These are phyloP conservation scores for Backusella tarrabulga DNA, from an alignment of 192 early-diverging fungal species.

Conservation along the genomic window DNA sequence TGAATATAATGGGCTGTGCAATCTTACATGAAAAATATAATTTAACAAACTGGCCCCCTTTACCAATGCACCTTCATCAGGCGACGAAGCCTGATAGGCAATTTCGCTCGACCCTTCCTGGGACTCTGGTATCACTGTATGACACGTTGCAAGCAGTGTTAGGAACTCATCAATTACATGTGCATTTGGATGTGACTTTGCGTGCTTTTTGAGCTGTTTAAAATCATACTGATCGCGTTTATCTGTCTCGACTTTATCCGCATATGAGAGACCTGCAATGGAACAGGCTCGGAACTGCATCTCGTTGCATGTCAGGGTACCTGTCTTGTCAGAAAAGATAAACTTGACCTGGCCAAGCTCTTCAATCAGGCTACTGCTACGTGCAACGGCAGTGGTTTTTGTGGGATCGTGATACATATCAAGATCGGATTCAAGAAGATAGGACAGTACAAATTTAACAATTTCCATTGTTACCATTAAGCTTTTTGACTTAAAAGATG, in stretches of 20 bases:
- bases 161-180: slow-evolving; percentile 86
- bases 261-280: slow-evolving; percentile 90
- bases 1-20: background rate
- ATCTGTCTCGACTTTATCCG: slow-evolving; percentile 87
- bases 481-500: slow-evolving; percentile 41
- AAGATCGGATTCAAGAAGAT: slow-evolving; percentile 87
- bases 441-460: slow-evolving; percentile 89
- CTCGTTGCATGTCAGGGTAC: slow-evolving; percentile 84
- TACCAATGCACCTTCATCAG: slow-evolving; percentile 95
- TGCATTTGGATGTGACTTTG: slow-evolving; percentile 56
- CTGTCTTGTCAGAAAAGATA: slow-evolving; percentile 97
- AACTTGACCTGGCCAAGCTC: slow-evolving; percentile 94
- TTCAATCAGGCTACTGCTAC: slow-evolving; percentile 92
- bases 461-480: slow-evolving; percentile 99
- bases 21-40: slow-evolving; percentile 59
- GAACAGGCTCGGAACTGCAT: slow-evolving; percentile 90
- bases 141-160: slow-evolving; percentile 87
- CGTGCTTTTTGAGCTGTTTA: slow-evolving; percentile 59
- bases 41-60: slow-evolving; percentile 65
- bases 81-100: slow-evolving; percentile 93
- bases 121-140: slow-evolving; percentile 96
- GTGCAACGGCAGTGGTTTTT: slow-evolving; percentile 89
- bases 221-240: slow-evolving; percentile 77
- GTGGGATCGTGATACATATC: slow-evolving; percentile 96
- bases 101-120: slow-evolving; percentile 63